Evolutionary conservation across 768 basidiomycete genomes (phyloP), one percentile per base, ranked within the genome.

Genomic region (Lactarius akahatsu): DNA sequence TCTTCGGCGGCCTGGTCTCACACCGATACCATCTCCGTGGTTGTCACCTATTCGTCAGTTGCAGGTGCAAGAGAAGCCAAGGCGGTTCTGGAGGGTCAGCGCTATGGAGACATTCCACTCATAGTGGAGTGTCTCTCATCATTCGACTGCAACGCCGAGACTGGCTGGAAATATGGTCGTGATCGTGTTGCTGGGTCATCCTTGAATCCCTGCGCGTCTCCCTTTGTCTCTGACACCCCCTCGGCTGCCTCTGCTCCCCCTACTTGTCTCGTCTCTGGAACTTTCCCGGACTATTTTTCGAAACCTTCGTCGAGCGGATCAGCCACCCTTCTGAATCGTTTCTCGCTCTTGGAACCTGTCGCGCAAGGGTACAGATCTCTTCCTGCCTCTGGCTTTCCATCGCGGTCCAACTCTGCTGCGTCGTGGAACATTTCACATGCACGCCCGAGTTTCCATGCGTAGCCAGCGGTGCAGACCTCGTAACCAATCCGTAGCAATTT

Each of bases 61-160:
- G 76, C 78, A 41, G 79, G 83, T 66, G 88, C 90, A 43, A 79
- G 80, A 64, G 89, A 91, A 73, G 90, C 90, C 11, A 86, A 82
- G 66, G 83, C 83, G 20, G 76, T 80, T 43, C 79, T 92, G 66
- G 79, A 84, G 60, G 84, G 83, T 62, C 90, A 92, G 71, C 73
- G 78, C 50, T 92, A 91, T 72, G 83, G 82, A 15, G 81, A 80
- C 60, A 77, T 78, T 65, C 75, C 75, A 56, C 68, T 85, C 60
- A 73, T 74, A 20, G 78, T 75, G 28, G 79, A 80, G 58, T 78
- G 78, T 62, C 32, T 81, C 36, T 73, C 72, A 47, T 57, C 70
- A 47, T 55, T 59, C 57, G 16, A 16, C 59, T 67, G 20, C 15
- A 56, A 28, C 50, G 45, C 38, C 15, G 52, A 30, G 59, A 34